These are phyloP conservation scores for Coffea canephora DNA, from an alignment of 257 asterid genomes.

Conservation along the genomic window DNA sequence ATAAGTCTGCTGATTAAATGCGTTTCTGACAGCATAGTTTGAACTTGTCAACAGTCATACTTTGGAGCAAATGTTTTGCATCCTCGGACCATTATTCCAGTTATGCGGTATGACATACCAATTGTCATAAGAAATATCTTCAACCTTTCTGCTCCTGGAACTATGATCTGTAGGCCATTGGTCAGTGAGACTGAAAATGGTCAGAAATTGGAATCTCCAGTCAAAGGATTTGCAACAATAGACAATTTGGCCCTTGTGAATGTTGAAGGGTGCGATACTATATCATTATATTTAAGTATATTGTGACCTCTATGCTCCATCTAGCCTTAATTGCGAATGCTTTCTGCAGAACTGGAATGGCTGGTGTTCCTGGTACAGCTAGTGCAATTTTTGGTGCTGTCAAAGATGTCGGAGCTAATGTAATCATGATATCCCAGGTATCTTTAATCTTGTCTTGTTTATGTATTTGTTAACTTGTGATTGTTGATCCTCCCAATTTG, in stretches of 20 bases:
- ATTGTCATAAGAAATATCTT: constrained; percentile 95
- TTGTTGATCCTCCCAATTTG: not conserved
- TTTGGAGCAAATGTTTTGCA: constrained; percentile 98
- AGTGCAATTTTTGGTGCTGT: constrained; percentile 87
- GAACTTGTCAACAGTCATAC: constrained; percentile 66
- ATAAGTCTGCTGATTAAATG: constrained; percentile 16
- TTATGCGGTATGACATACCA: constrained; percentile 93
- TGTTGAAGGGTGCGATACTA: constrained; percentile 83
- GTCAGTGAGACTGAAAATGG: constrained; percentile 47
- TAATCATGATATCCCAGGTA: constrained; percentile 97
- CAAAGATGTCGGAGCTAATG: constrained; percentile 97
- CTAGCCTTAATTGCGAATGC: constrained; percentile 15
- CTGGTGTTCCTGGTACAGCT: constrained; percentile 99
- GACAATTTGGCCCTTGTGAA: constrained; percentile 96
- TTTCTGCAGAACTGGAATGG: constrained; percentile 95
- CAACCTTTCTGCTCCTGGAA: constrained; percentile 93
- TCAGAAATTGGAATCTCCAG: constrained; percentile 54
- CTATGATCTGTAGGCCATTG: constrained; percentile 67
- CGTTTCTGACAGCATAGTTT: constrained; percentile 24
- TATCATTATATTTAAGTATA: constrained; percentile 1
- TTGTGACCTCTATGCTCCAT: not conserved
- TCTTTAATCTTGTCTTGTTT: constrained; percentile 2
- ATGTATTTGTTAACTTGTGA: not conserved
- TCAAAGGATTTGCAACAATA: constrained; percentile 98
- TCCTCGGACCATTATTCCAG: constrained; percentile 98